These are phyloP conservation scores for Tetrapisispora pingtungensis DNA, from an alignment of 805 yeast species.

Conservation along the genomic window DNA sequence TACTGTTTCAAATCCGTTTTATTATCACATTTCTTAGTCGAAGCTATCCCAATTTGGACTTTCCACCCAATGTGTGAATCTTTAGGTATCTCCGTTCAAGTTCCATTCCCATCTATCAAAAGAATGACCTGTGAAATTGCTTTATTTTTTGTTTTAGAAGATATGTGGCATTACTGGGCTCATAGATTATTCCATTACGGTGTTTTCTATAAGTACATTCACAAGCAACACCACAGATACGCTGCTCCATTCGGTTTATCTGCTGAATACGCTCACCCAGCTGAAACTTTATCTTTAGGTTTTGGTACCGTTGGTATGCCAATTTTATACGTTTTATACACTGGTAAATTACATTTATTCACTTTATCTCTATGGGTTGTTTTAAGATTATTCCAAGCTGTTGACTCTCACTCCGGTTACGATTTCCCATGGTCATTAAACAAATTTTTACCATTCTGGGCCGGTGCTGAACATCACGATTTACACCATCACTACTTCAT, in stretches of 20 bases:
- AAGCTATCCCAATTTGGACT: conserved; percentile 93
- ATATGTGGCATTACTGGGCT: conserved; percentile 94
- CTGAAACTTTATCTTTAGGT: conserved; percentile 84
- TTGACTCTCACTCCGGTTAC: conserved; percentile 95
- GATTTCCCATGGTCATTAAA: conserved; percentile 96
- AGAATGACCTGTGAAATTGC: conserved; percentile 58
- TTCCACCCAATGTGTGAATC: conserved; percentile 86
- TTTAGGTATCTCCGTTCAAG: conserved; percentile 65
- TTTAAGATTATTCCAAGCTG: conserved; percentile 86
- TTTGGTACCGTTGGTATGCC: conserved; percentile 97
- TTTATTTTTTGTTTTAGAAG: conserved; percentile 78
- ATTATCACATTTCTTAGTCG: conserved; percentile 81
- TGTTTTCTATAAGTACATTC: conserved; percentile 81
- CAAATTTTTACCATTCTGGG: conserved; percentile 91
- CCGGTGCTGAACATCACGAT: conserved; percentile 97
- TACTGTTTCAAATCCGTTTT: conserved; percentile 81
- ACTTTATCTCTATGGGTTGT: conserved; percentile 87
- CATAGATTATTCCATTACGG: conserved; percentile 88
- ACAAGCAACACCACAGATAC: conserved; percentile 94
- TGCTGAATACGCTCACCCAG: conserved; percentile 96
- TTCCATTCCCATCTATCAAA: conserved; percentile 70
- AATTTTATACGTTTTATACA: conserved; percentile 65
- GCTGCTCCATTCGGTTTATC: conserved; percentile 97
- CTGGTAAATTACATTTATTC: conserved; percentile 72
- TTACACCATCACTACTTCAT: conserved; percentile 93